phyloP scores from a whole-genome alignment of 768 basidiomycete genomes.

The Suillus hirtellus region DNA sequence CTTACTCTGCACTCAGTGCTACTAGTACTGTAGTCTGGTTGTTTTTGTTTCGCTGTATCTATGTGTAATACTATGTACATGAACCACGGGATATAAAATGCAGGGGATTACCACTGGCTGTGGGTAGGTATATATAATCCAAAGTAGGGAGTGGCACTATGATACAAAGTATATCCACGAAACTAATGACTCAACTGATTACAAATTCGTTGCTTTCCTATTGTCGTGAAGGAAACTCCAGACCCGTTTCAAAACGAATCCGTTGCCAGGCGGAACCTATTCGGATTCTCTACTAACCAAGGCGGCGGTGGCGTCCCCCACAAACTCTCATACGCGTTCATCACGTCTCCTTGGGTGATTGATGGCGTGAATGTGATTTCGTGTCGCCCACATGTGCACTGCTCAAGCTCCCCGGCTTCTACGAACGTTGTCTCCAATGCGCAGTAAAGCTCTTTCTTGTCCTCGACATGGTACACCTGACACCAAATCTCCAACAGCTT shows the following conservation, averaged over 20 bases:
- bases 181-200: not conserved
- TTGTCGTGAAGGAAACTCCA: not conserved
- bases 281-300: slow-evolving; percentile 11
- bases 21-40: not conserved
- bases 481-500: slow-evolving; percentile 32
- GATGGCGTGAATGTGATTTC: slow-evolving; percentile 14
- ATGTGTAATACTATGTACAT: not conserved
- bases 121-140: not conserved
- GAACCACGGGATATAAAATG: not conserved
- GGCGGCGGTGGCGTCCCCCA: slow-evolving; percentile 26
- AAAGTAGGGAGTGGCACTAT: not conserved
- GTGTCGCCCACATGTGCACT: slow-evolving; percentile 12
- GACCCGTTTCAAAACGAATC: slow-evolving; percentile 1
- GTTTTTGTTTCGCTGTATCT: not conserved
- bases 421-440: slow-evolving; percentile 23
- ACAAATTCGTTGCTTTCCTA: not conserved
- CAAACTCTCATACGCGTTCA: slow-evolving; percentile 23
- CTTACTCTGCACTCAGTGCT: not conserved
- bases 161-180: not conserved
- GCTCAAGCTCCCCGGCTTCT: slow-evolving; percentile 30
- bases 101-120: not conserved
- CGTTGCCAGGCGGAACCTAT: slow-evolving; percentile 8
- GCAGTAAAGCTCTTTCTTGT: slow-evolving; percentile 22
- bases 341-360: slow-evolving; percentile 21
- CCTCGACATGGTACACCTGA: slow-evolving; percentile 24